Evolutionary conservation across 169 alveolate genomes (phyloP), one percentile per base, ranked within the genome.

Genomic region (Cardiosporidium cionae): DNA sequence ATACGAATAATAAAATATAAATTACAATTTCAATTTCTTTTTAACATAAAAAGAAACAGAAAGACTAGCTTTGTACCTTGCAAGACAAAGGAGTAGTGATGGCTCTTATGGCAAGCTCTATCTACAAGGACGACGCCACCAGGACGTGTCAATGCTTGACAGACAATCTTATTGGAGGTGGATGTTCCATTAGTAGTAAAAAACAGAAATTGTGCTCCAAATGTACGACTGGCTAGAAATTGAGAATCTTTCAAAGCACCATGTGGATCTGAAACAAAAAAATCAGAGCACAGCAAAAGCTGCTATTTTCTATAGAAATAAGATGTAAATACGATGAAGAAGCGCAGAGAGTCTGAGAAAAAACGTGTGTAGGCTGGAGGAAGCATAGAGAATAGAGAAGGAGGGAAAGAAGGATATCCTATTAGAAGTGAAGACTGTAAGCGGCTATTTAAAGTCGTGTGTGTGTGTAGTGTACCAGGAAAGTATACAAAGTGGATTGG

Each of bases 161-260:
- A 25, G 37, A 74, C 81, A 52, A 84, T 84, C 33, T 84, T 79
- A 70, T 84, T 84, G 1, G 89, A 79, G 53, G 86, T 84, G 4
- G 86, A 79, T 16, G 89, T 84, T 22, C 89, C 89, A 72, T 84
- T 84, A 1, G 89, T 84, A 36, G 79, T 85, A 70, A 84, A 84
- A 77, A 84, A 84, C 64, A 84, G 76, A 34, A 78, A 79, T 64
- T 73, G 74, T 33, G 86, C 81, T 29, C 82, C 86, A 54, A 71
- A 84, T 28, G 89, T 83, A 4, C 84, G 44, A 64, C 86, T 86
- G 22, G 89, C 89, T 70, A 84, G 81, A 54, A 65, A 63, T 62
- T 84, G 89, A 1, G 89, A 86, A 52, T 84, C 89, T 31, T 75
- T 78, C 16, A 84, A 68, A 3, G 89, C 74, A 22, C 89, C 89